Base-by-base conservation (phyloP, 805 yeast species). In the Wickerhamiella siamensis region DNA sequence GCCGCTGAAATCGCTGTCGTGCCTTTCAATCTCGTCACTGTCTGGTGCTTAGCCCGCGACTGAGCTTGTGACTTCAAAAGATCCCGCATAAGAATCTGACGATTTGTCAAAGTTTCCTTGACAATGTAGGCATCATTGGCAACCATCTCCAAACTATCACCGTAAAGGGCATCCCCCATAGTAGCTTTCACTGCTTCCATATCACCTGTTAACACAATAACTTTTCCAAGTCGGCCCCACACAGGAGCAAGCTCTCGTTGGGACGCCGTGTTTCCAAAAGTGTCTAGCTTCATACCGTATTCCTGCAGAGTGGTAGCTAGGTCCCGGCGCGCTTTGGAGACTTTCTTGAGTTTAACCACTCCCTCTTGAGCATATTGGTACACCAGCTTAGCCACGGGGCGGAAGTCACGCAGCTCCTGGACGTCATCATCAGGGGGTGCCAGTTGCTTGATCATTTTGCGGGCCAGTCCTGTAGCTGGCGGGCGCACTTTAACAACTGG, bases 11-110 rank as follows among this genome's bases (percentile, higher is more conserved):
- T 77, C 39, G 81, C 75, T 29, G 84, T 66, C 42, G 74, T 74
- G 51, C 83, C 81, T 43, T 84, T 69, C 52, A 77, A 77, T 34
- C 73, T 63, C 6, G 74, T 69, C 1, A 94, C 93, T 4, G 73
- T 69, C 38, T 74, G 72, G 52, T 83, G 94, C 52, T 75, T 80
- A 24, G 72, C 62, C 50, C 72, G 75, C 1, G 94, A 75, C 43
- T 68, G 74, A 5, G 76, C 74, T 58, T 87, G 94, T 2, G 95
- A 87, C 54, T 74, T 80, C 26, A 73, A 54, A 40, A 84, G 65
- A 50, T 91, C 98, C 41, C 96, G 71, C 95, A 91, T 91, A 31
- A 88, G 62, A 43, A 91, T 66, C 58, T 91, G 95, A 45, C 98
- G 70, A 61, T 88, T 87, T 0, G 98, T 91, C 42, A 91, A 65